These are phyloP conservation scores for Cutaneotrichosporon spelunceum DNA, from an alignment of 1,284 basidiomycete species.

Conservation along the genomic window DNA sequence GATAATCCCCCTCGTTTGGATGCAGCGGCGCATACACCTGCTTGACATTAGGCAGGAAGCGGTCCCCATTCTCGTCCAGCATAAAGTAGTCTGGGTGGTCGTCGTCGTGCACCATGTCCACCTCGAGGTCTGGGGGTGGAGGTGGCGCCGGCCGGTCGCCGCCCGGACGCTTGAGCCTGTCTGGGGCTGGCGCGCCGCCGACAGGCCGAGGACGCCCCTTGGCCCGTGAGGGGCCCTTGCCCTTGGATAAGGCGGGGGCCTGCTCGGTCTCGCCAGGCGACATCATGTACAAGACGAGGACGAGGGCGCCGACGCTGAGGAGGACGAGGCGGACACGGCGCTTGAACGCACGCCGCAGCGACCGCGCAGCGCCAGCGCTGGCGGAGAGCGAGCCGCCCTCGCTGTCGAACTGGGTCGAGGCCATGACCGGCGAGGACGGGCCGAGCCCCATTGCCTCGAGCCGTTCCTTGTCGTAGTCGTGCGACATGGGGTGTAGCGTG, in stretches of 20 bases:
- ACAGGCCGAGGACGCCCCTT: neutral
- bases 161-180: slow-evolving; percentile 1
- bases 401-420: slow-evolving; percentile 6
- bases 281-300: slow-evolving; percentile 13
- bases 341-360: slow-evolving; percentile 9
- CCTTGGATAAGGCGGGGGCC: neutral
- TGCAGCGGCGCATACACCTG: slow-evolving; percentile 35
- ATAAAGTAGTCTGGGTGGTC: slow-evolving; percentile 16
- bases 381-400: slow-evolving; percentile 2
- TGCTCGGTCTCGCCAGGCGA: neutral
- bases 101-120: neutral
- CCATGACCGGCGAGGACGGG: neutral
- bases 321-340: slow-evolving; percentile 15
- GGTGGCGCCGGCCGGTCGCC: neutral
- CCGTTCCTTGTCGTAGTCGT: neutral
- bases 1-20: slow-evolving; percentile 32
- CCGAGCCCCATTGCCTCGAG: neutral
- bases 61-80: slow-evolving; percentile 37
- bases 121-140: slow-evolving; percentile 11
- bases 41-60: slow-evolving; percentile 23
- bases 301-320: neutral
- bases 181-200: neutral
- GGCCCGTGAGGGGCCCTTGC: neutral
- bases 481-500: neutral
- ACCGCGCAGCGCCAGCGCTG: slow-evolving; percentile 4